Base-by-base conservation (phyloP, 75 land plant species). In the Picea sitchensis region DNA sequence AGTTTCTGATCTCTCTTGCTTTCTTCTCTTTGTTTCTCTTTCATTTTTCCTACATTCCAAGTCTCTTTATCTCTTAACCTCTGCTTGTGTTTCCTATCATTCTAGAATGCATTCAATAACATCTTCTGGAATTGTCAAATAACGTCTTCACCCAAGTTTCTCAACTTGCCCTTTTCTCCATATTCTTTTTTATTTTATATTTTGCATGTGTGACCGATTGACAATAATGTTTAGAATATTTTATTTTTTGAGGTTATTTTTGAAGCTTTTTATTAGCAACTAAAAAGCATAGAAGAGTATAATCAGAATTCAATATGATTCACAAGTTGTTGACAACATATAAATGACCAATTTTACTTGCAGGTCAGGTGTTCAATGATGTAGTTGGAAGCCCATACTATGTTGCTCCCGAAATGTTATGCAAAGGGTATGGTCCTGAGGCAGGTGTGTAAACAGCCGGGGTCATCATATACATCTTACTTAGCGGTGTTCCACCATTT, bases 341-440 rank as follows among this genome's bases (percentile, higher is more conserved):
- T 68, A 41, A 32, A 38, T 68, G 38, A 31, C 32, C 68, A 31
- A 68, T 68, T 68, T 18, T 38, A 68, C 72, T 61, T 87, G 64
- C 85, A 92, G 94, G 90, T 61, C 86, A 90, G 76, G 65, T 90
- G 21, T 90, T 92, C 77, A 83, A 79, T 47, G 87, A 90, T 73
- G 92, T 94, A 12, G 97, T 92, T 78, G 97, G 97, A 59, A 94
- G 94, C 77, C 94, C 94, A 59, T 91, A 94, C 73, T 94, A 94
- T 82, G 92, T 92, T 20, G 94, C 97, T 51, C 97, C 97, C 14
- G 97, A 94, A 85, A 94, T 92, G 34, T 79, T 90, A 54, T 77
- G 81, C 74, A 91, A 90, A 80, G 82, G 88, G 51, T 93, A 93
- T 82, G 96, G 94, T 9, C 94, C 94, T 32, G 91, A 85, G 83